Conservation (phyloP, 2,329 filamentous ascomycete genomes). For the Fonsecaea erecta region DNA sequence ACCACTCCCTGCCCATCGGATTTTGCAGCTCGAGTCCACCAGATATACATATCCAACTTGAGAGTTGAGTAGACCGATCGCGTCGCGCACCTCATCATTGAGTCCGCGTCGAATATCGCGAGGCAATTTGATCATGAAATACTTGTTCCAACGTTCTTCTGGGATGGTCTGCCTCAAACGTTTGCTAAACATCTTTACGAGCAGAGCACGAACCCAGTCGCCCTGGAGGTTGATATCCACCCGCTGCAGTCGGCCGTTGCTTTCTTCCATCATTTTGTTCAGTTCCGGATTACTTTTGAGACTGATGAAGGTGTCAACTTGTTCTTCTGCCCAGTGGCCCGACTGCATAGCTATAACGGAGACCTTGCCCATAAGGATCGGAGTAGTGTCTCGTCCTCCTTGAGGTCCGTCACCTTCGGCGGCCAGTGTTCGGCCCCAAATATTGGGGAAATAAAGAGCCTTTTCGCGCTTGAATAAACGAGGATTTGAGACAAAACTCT, state of each 20-base stretch:
- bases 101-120: constrained; percentile 53
- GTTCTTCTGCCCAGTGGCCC: constrained; percentile 81
- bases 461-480: constrained; percentile 81
- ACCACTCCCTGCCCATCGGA: constrained; percentile 87
- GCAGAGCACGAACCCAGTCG: constrained; percentile 67
- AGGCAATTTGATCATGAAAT: constrained; percentile 60
- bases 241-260: constrained; percentile 65
- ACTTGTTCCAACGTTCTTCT: constrained; percentile 59
- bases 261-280: constrained; percentile 62
- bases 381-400: constrained; percentile 71
- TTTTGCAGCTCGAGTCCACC: constrained; percentile 82
- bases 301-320: constrained; percentile 74
- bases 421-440: constrained; percentile 75
- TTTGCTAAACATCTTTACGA: constrained; percentile 61
- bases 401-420: constrained; percentile 47
- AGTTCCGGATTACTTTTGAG: constrained; percentile 71
- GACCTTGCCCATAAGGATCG: constrained; percentile 71
- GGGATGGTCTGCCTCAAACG: constrained; percentile 54
- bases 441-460: constrained; percentile 91
- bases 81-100: constrained; percentile 60
- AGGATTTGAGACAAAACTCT: constrained; percentile 85
- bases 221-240: constrained; percentile 90
- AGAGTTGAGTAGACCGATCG: constrained; percentile 75
- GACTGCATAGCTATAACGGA: constrained; percentile 82
- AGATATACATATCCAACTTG: constrained; percentile 95